Evolutionary conservation across 768 basidiomycete species (phyloP).

Genomic region (Russula lepida): DNA sequence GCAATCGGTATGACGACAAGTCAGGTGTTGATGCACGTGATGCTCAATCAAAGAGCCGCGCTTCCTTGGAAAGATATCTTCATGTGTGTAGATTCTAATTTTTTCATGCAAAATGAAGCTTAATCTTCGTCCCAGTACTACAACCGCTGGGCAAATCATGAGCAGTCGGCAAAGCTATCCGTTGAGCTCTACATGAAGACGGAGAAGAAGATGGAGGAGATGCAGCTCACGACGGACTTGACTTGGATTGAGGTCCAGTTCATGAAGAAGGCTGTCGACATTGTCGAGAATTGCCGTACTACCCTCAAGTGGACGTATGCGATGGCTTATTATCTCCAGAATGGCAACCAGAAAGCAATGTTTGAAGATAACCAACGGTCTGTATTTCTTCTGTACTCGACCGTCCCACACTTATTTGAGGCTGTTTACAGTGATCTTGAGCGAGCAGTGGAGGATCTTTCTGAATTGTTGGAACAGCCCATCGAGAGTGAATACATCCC

Average conservation of each 20-base stretch:
- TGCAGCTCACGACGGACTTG: constrained; percentile 85
- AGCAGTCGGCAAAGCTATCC: constrained; percentile 96
- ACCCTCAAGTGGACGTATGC: constrained; percentile 99
- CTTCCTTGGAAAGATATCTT: constrained; percentile 89
- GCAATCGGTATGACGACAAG: constrained; percentile 96
- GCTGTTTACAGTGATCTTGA: constrained; percentile 66
- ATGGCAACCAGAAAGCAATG: constrained; percentile 86
- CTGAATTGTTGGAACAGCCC: constrained; percentile 86
- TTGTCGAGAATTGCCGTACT: constrained; percentile 80
- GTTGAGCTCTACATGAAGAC: constrained; percentile 88
- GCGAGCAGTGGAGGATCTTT: constrained; percentile 89
- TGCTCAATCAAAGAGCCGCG: constrained; percentile 81
- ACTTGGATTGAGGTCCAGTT: constrained; percentile 99
- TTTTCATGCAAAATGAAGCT: not conserved
- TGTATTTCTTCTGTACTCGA: constrained; percentile 18
- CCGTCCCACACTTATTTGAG: constrained; percentile 5
- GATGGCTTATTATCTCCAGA: constrained; percentile 95
- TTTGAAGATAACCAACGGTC: constrained; percentile 97
- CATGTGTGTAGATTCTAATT: constrained; percentile 55
- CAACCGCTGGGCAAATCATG: constrained; percentile 99
- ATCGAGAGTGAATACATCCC: constrained; percentile 81
- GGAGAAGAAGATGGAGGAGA: constrained; percentile 99
- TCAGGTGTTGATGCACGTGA: constrained; percentile 82
- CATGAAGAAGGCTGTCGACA: constrained; percentile 97
- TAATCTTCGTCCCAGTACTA: constrained; percentile 61